phyloP scores from a whole-genome alignment of 2,329 filamentous ascomycete genomes.

The Orbilia blumenaviensis region DNA sequence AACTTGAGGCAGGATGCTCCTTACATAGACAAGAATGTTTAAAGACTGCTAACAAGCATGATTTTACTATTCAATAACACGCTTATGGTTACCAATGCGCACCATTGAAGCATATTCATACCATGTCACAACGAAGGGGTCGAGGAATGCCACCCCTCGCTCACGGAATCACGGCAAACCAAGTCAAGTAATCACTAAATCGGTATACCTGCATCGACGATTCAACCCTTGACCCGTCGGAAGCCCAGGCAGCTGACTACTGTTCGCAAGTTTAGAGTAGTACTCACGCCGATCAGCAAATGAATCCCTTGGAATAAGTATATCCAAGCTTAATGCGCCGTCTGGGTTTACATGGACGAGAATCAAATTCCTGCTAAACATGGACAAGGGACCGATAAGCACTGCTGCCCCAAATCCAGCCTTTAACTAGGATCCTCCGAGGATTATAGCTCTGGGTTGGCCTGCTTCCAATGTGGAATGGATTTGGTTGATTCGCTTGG shows the following conservation, averaged over 20 bases:
- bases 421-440: not conserved
- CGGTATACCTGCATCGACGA: not conserved
- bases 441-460: not conserved
- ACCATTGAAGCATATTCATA: not conserved
- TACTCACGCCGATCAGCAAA: not conserved
- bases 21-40: not conserved
- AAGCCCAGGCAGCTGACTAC: slow-evolving; percentile 17
- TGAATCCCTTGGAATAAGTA: not conserved
- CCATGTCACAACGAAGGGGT: not conserved
- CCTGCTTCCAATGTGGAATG: not conserved
- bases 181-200: not conserved
- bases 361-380: not conserved
- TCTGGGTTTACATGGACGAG: not conserved
- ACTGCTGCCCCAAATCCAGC: slow-evolving; percentile 7
- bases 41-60: not conserved
- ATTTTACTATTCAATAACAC: not conserved
- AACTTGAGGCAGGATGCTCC: not conserved
- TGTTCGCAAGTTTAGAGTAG: not conserved
- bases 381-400: slow-evolving; percentile 20
- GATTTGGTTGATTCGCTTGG: slow-evolving; percentile 46
- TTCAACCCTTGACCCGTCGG: not conserved
- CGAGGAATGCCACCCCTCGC: not conserved
- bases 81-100: not conserved
- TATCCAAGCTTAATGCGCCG: not conserved
- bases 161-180: not conserved